phyloP scores from a whole-genome alignment of 305 asterid genomes.

The Fraxinus velutina region DNA sequence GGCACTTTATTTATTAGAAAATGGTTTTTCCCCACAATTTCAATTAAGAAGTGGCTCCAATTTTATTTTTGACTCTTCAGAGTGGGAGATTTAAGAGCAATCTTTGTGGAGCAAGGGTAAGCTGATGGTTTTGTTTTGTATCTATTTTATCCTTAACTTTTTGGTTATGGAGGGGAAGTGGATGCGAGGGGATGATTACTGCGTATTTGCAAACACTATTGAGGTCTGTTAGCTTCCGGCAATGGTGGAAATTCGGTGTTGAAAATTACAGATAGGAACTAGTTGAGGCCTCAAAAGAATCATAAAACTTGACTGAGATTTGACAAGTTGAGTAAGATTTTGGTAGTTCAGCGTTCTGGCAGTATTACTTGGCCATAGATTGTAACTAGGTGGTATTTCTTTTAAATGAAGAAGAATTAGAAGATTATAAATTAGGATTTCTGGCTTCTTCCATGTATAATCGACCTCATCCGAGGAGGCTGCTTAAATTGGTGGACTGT shows the following conservation, averaged over 20 bases:
- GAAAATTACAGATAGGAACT: neutral
- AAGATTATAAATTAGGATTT: neutral
- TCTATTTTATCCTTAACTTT: neutral
- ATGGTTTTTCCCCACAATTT: neutral
- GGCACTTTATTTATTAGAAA: neutral
- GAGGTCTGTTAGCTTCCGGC: neutral
- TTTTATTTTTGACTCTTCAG: neutral
- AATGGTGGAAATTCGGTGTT: neutral
- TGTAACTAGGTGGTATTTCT: neutral
- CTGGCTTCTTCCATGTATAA: neutral
- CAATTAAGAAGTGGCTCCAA: neutral
- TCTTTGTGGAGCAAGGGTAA: neutral
- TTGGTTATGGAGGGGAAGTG: neutral
- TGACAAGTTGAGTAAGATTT: neutral
- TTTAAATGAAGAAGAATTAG: neutral
- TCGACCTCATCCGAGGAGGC: neutral
- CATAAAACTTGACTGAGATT: neutral
- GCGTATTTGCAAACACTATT: neutral
- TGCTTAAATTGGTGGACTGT: neutral
- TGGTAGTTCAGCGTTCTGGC: neutral
- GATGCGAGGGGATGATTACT: neutral
- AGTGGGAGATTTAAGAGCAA: neutral
- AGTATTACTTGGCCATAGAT: neutral
- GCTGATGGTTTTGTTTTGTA: neutral
- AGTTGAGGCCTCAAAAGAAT: neutral